These are phyloP conservation scores for Candida sanyaensis DNA, from an alignment of 1,139 yeast species.

Conservation along the genomic window DNA sequence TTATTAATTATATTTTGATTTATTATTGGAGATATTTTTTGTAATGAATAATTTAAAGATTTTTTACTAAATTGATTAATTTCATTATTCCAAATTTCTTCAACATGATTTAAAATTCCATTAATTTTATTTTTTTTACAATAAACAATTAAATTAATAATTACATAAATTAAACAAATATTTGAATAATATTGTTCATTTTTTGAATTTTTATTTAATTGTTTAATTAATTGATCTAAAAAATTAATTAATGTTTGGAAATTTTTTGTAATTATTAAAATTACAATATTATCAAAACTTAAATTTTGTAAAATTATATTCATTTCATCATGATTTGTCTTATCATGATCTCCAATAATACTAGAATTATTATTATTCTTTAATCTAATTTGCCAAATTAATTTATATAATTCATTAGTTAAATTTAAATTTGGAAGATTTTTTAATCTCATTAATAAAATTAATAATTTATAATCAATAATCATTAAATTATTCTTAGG, in stretches of 20 bases:
- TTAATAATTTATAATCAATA: conserved; percentile 26
- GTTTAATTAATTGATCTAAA: conserved; percentile 23
- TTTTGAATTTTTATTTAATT: conserved; percentile 12
- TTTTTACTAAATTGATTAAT: conserved; percentile 6
- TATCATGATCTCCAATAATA: neutral
- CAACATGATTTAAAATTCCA: conserved; percentile 7
- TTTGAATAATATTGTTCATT: conserved; percentile 19
- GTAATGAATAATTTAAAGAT: conserved; percentile 16
- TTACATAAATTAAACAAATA: conserved; percentile 20
- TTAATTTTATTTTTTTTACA: conserved; percentile 4
- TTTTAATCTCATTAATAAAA: conserved; percentile 35
- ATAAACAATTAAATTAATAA: conserved; percentile 17
- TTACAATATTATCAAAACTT: conserved; percentile 35
- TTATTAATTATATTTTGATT: neutral
- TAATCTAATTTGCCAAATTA: conserved; percentile 40
- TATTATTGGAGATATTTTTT: conserved; percentile 18
- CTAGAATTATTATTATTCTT: conserved; percentile 10
- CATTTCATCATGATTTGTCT: neutral
- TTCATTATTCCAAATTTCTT: conserved; percentile 9
- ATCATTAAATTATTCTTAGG: conserved; percentile 30
- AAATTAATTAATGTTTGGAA: conserved; percentile 30
- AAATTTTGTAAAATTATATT: conserved; percentile 25
- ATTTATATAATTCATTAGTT: conserved; percentile 42
- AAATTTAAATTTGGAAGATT: conserved; percentile 38
- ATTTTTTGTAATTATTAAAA: conserved; percentile 33